Conservation (phyloP, 1,284 basidiomycete species). For the Cutaneotrichosporon sp. region DNA sequence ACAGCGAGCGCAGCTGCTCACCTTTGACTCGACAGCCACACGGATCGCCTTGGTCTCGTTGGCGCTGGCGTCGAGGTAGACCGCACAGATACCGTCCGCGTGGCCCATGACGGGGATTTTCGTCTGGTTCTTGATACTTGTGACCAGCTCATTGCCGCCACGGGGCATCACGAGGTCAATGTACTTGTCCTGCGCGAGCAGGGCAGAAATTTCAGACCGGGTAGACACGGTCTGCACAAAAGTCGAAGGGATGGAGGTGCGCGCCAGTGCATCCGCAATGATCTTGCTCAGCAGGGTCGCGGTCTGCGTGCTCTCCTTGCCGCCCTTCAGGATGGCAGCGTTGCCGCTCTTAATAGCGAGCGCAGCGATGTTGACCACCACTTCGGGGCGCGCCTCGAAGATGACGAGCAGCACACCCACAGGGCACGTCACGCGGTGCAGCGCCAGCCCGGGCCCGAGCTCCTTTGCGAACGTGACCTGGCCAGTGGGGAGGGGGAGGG, state of each 20-base stretch:
- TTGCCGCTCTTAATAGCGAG: conserved; percentile 98
- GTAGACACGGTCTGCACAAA: conserved; percentile 92
- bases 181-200: conserved; percentile 81
- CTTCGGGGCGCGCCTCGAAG: conserved; percentile 96
- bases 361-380: conserved; percentile 94
- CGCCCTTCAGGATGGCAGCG: conserved; percentile 93
- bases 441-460: conserved; percentile 77
- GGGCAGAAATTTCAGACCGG: conserved; percentile 79
- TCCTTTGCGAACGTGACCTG: conserved; percentile 79
- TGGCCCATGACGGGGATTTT: conserved; percentile 98
- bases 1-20: conserved; percentile 43
- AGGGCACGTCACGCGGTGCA: conserved; percentile 92
- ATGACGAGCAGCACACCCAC: conserved; percentile 96
- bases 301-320: conserved; percentile 82
- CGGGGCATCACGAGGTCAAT: conserved; percentile 97
- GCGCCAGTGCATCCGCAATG: conserved; percentile 71
- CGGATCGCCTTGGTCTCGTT: conserved; percentile 70
- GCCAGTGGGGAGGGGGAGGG: conserved; percentile 80
- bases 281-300: conserved; percentile 67
- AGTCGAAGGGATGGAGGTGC: conserved; percentile 66
- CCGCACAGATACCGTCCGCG: conserved; percentile 56
- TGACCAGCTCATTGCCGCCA: conserved; percentile 86
- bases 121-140: conserved; percentile 80
- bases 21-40: conserved; percentile 87
- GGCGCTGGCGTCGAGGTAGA: conserved; percentile 61